A percentile compares a stretch with the other conserved stretches of the same genome.
These are phyloP conservation scores for Saccharomycopsis capsularis DNA, from an alignment of 805 yeast genomes.

Conservation along the genomic window DNA sequence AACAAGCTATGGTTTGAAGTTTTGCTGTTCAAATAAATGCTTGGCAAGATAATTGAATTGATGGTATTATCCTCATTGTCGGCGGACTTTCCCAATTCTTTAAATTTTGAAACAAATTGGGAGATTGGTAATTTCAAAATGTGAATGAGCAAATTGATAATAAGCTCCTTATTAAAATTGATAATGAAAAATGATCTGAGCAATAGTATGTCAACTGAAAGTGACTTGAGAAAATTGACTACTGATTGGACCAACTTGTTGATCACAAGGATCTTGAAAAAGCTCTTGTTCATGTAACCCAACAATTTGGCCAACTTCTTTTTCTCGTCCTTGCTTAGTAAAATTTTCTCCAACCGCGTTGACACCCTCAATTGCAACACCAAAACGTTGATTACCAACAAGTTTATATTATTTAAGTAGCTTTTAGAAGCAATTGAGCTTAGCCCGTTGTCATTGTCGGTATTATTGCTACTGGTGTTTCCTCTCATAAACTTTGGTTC, in stretches of 20 bases:
- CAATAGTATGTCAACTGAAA: constrained; percentile 13
- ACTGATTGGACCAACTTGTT: constrained; percentile 4
- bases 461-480: not conserved
- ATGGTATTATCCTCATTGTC: not conserved
- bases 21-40: not conserved
- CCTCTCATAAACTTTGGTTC: not conserved
- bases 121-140: not conserved
- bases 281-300: not conserved
- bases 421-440: not conserved
- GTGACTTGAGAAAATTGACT: constrained; percentile 5
- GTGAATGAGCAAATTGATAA: constrained; percentile 1
- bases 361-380: not conserved
- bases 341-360: not conserved
- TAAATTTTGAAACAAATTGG: not conserved
- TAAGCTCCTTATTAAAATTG: constrained; percentile 11
- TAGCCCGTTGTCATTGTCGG: no score
- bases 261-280: not conserved
- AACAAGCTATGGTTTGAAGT: not conserved
- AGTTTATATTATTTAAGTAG: constrained; percentile 1
- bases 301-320: not conserved
- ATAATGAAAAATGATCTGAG: constrained; percentile 14
- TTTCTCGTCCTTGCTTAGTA: not conserved
- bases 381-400: constrained; percentile 4
- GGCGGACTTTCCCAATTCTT: not conserved
- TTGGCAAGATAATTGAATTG: not conserved